Percentiles rank a stretch among this genome's conserved stretches.
phyloP scores from a whole-genome alignment of 495 filamentous ascomycete species.

The Hypoxylon lenormandii region DNA sequence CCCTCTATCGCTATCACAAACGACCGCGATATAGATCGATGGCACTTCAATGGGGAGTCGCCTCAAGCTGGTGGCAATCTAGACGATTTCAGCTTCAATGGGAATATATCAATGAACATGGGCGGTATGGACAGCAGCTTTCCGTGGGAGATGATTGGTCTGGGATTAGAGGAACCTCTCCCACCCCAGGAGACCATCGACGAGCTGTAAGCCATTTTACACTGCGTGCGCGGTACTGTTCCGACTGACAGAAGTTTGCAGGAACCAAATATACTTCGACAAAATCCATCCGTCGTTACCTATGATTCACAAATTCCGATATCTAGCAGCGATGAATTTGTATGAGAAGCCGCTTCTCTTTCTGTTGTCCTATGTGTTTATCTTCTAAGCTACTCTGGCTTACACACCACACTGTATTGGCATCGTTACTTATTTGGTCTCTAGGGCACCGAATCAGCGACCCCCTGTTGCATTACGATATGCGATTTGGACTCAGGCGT shows the following conservation, averaged over 20 bases:
- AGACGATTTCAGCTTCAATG: slow-evolving; percentile 65
- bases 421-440: slow-evolving; percentile 37
- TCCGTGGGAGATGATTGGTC: slow-evolving; percentile 91
- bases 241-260: slow-evolving; percentile 52
- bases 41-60: slow-evolving; percentile 65
- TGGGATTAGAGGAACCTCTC: slow-evolving; percentile 92
- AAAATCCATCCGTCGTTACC: slow-evolving; percentile 87
- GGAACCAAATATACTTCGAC: slow-evolving; percentile 87
- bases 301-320: slow-evolving; percentile 88
- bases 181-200: slow-evolving; percentile 88
- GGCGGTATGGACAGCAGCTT: slow-evolving; percentile 64
- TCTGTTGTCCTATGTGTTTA: background rate
- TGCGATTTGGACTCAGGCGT: slow-evolving; percentile 91
- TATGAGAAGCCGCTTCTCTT: slow-evolving; percentile 51
- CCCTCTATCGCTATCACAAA: slow-evolving; percentile 59
- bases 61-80: slow-evolving; percentile 56
- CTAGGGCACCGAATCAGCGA: slow-evolving; percentile 78
- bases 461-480: slow-evolving; percentile 92
- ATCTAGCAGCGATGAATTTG: slow-evolving; percentile 84
- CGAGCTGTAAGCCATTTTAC: slow-evolving; percentile 74
- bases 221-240: background rate
- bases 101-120: slow-evolving; percentile 60
- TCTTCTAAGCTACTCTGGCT: background rate
- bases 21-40: slow-evolving; percentile 63
- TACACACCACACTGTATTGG: background rate